Base-by-base conservation (phyloP, 2,329 filamentous ascomycete genomes). In the Aspergillus novofumigatus region DNA sequence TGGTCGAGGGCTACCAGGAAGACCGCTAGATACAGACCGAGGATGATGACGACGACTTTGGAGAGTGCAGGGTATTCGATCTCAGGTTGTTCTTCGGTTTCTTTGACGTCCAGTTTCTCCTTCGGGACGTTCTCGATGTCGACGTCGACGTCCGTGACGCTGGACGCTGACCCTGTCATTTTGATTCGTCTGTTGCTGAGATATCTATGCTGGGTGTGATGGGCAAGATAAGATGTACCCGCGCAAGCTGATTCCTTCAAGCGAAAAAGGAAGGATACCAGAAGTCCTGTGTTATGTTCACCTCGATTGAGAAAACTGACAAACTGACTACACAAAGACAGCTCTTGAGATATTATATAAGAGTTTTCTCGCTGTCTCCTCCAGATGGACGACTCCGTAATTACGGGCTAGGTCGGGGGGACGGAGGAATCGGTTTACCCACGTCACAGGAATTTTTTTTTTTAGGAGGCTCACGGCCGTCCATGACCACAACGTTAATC, bases 1-100 rank as follows among this genome's bases (percentile, higher is more conserved):
- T 82, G 81, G 49, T 81, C 72, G 3, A 69, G 59, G 0, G 65
- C 66, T 8, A 68, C 65, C 32, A 69, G 55, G 47, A 69, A 68
- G 14, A 66, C 58, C 2, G 67, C 62, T 2, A 67, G 63, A 35
- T 68, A 67, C 4, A 68, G 55, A 2, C 63, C 65, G 8, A 65
- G 45, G 44, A 69, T 60, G 23, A 67, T 60, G 25, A 65, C 47
- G 9, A 61, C 41, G 17, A 61, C 58, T 51, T 61, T 66, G n/a
- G 57, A 32, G 11, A 67, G 25, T 26, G 54, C 17, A 5, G 65
- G 64, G 26, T 66, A 67, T 50, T 64, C 57, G 3, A 21, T 47
- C 10, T 63, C 55, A 9, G 20, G 20, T 10, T 20, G 21, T 4
- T 17, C 0, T 17, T 47, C 44, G 21, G 21, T 47, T 47, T 47